Evolutionary conservation across 768 basidiomycete species (phyloP), one percentile per base, ranked within the genome.

Genomic region (Amanita pallidorosea): DNA sequence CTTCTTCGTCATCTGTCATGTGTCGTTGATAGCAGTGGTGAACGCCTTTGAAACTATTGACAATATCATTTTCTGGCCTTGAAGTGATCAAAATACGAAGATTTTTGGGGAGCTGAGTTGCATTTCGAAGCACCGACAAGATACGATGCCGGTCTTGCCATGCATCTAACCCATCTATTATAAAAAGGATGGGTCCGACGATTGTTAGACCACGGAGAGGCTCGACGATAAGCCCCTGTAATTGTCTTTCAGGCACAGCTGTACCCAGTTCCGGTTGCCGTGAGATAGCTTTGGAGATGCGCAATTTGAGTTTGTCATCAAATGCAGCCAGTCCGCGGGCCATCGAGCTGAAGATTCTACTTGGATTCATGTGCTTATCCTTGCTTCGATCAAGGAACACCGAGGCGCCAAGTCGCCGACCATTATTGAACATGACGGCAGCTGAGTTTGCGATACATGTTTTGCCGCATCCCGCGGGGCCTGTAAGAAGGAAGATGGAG

Each of bases 121-220:
- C 43, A 34, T 53, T 37, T 37, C 37, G 20, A 15, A 49, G 40
- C 23, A 47, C 35, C 6, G 45, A 44, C 17, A 50, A 18, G 18
- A 54, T 23, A 22, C 45, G 38, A 27, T n/a, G 4, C 5, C 52
- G 46, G 18, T 61, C 55, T 6, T 57, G 53, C 40, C 63, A 61
- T 46, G 61, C 58, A 31, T 67, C 63, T n/a, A 68, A 55, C 8
- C 58, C 67, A 38, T 71, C 68, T 15, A 70, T 60, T 17, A 70
- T 58, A 6, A 70, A 49, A 9, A 70, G 37, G 2, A 70, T 42
- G 11, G 69, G 68, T 0, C 65, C 65, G 11, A 63, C 47, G 6
- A 58, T 47, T 23, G 58, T 54, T 5, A 67, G 47, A 7, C 54
- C 27, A 17, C 48, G 43, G 37, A 56, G 54, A 5, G 68, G 64